Base-by-base conservation (phyloP, 441 rosid species). In the Hura crepitans region DNA sequence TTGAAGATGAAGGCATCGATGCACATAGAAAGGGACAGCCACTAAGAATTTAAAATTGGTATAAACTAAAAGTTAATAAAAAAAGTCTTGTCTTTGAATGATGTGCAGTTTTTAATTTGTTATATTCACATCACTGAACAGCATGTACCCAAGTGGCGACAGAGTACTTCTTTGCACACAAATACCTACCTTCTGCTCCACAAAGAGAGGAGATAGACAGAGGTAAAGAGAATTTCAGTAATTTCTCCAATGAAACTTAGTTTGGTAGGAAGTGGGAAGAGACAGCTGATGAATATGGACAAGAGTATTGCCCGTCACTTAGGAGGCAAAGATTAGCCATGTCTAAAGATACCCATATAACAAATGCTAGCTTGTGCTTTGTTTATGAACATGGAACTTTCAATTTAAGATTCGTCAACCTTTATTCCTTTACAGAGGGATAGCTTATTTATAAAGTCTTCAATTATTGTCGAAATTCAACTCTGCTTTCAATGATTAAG, bases 361-460 rank as follows among this genome's bases (percentile, higher is more conserved):
- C 33, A 37, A 53, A 10, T n/a, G 13, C 60, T 15, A 23, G 55
- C n/a, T 22, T 22, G 31, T 37, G 50, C 15, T 42, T 63, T 63
- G 3, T n/a, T 63, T 15, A 45, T 13, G 15, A 45, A 45, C 10
- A 63, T 45, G 3, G 1, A 7, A 45, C 33, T 47, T 42, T 31
- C 47, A 45, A 27, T 10, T 15, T 22, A 58, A 42, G 65, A 46
- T 58, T 69, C 20, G 72, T 58, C 57, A 45, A 43, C 65, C 57
- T 59, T 47, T 58, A 31, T 46, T 69, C 65, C 65, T 69, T 69
- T 69, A 58, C 72, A 69, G 65, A 45, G 27, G 27, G 57, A 31
- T 69, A 9, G 65, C 72, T 69, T 69, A 45, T 46, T 46, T n/a
- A 13, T 55, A 59, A 69, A 69, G 72, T 20, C 30, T 57, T 58